Conservation (phyloP, 306 rosid species). For the Cucurbita ficifolia region DNA sequence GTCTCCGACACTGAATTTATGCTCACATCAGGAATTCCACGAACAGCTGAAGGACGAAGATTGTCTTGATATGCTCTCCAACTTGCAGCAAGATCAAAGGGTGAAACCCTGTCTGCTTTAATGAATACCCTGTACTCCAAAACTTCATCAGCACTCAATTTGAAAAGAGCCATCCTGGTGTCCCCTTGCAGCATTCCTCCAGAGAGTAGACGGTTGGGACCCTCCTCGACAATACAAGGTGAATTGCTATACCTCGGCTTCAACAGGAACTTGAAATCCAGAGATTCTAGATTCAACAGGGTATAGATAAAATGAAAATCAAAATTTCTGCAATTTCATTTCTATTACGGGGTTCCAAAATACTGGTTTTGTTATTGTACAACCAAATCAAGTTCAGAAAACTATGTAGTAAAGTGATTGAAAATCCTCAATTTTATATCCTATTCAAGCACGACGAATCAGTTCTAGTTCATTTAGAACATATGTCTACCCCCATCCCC, state of each 20-base stretch:
- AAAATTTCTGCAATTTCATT: not conserved
- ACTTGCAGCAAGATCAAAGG: conserved; percentile 97
- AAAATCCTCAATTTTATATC: not conserved
- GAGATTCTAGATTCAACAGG: conserved; percentile 43
- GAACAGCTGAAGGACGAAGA: conserved; percentile 78
- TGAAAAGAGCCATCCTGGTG: conserved; percentile 67
- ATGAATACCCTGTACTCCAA: conserved; percentile 76
- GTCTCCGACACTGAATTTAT: conserved; percentile 55
- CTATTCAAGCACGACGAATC: not conserved
- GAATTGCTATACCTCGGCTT: conserved; percentile 54
- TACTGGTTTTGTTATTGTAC: not conserved
- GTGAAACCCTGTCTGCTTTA: conserved; percentile 84
- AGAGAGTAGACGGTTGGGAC: conserved; percentile 65
- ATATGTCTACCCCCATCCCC: not conserved
- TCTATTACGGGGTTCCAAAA: not conserved
- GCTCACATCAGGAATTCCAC: conserved; percentile 92
- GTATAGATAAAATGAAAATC: not conserved
- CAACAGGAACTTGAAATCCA: conserved; percentile 91
- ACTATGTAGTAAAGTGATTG: not conserved
- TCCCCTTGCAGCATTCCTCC: conserved; percentile 86
- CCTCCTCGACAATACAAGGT: conserved; percentile 79
- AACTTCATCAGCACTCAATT: conserved; percentile 45
- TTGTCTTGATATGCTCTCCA: conserved; percentile 98
- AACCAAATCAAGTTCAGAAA: not conserved
- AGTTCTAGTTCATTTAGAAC: not conserved